Base-by-base conservation (phyloP, 192 early-diverging fungal species). In the Pilaira anomala region DNA sequence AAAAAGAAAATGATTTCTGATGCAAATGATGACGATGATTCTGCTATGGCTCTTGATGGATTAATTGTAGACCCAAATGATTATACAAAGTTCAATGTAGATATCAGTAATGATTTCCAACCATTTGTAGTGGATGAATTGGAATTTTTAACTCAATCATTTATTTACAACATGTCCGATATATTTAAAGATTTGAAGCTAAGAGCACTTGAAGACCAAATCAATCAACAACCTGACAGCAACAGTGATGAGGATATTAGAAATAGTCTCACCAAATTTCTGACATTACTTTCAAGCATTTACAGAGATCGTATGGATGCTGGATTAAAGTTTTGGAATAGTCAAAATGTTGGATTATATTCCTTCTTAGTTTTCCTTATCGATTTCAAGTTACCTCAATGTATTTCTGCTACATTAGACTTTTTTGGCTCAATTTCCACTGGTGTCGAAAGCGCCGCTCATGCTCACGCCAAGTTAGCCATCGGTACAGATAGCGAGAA, bases 351-450 rank as follows among this genome's bases (percentile, higher is more conserved):
- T 46, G 74, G 87, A 18, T 71, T 86, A 48, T 75, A 83, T 12
- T 68, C 78, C 25, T 88, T 91, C 56, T 53, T 91, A 57, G 83
- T 83, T 46, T 87, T 84, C 83, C 80, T 78, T 25, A 72, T 78
- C 0, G 81, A 85, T 52, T 73, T 82, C 49, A 78, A 82, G 53
- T 77, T 81, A 55, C 75, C 77, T 39, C 82, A 80, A 8, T 85
- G 86, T 65, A 73, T 84, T 9, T 82, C 87, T 8, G 85, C 87
- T 7, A 93, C 89, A 68, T 83, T 92, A 50, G 83, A 91, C 56
- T 89, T 95, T 80, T 77, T 98, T 14, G 82, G 89, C 22, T 83
- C 95, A 0, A 75, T 98, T 29, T 87, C 95, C 0, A 87, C 90
- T 6, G 96, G 96, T 5, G 41, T 70, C 22, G 70, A 83, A 51